A percentile compares a stretch with the other conserved stretches of the same genome.
Conservation (phyloP, 495 filamentous ascomycete species). For the Aspergillus olivimuriae region DNA sequence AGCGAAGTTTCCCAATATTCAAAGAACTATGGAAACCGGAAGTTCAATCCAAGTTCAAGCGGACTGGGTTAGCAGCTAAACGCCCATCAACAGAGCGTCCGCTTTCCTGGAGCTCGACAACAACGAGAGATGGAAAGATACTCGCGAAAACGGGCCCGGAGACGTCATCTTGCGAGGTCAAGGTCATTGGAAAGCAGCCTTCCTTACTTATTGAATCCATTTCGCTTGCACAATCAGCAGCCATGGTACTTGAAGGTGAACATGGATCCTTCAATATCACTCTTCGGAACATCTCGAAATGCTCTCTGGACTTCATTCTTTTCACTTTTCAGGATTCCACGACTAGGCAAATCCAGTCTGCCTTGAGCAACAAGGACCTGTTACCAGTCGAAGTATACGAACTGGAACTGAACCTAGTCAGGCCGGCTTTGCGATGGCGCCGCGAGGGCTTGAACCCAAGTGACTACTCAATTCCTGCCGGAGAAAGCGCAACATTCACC, state of each 20-base stretch:
- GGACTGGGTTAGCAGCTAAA: conserved; percentile 58
- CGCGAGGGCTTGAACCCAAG: conserved; percentile 42
- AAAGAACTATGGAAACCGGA: conserved; percentile 66
- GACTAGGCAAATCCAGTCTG: conserved; percentile 64
- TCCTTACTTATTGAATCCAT: conserved; percentile 66
- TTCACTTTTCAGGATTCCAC: conserved; percentile 90
- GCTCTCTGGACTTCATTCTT: conserved; percentile 72
- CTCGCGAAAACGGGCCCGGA: conserved; percentile 31
- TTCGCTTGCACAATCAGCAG: conserved; percentile 74
- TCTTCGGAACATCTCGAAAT: conserved; percentile 69
- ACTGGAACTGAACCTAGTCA: conserved; percentile 68
- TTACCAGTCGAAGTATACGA: conserved; percentile 76
- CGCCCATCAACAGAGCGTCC: conserved; percentile 48
- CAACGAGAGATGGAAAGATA: conserved; percentile 35
- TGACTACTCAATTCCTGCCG: conserved; percentile 56
- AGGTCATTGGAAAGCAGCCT: conserved; percentile 73
- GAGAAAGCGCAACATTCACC: conserved; percentile 65
- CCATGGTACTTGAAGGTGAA: conserved; percentile 91
- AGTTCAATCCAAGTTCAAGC: conserved; percentile 65
- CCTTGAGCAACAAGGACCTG: conserved; percentile 67
- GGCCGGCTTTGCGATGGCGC: conserved; percentile 64
- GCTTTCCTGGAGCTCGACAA: conserved; percentile 46
- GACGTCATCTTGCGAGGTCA: conserved; percentile 42
- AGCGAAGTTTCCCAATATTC: conserved; percentile 80
- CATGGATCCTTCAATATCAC: conserved; percentile 69